These are phyloP conservation scores for Penicillium sp. DNA, from an alignment of 2,329 filamentous ascomycete species.

Conservation along the genomic window DNA sequence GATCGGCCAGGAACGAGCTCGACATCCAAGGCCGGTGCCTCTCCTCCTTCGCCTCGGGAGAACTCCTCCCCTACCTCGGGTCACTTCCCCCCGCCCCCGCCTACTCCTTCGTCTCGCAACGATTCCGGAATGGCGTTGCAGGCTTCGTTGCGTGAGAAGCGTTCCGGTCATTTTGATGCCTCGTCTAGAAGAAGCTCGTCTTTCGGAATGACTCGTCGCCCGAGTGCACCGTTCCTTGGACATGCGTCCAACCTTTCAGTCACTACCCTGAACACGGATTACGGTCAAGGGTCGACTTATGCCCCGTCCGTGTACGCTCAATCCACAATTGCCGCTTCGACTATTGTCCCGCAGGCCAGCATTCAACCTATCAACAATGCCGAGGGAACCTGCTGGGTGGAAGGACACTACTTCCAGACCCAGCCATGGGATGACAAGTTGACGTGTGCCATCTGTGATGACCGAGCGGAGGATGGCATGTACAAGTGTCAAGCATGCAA, in stretches of 20 bases:
- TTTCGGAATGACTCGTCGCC: conserved; percentile 69
- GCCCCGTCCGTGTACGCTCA: conserved; percentile 52
- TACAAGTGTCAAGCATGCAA: conserved; percentile 50
- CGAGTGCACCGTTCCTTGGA: conserved; percentile 70
- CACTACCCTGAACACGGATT: conserved; percentile 44
- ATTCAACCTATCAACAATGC: conserved; percentile 41
- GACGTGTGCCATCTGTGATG: conserved; percentile 50
- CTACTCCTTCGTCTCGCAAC: conserved; percentile 78
- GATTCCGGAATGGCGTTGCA: conserved; percentile 89
- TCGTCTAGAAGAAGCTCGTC: conserved; percentile 86
- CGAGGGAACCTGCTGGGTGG: conserved; percentile 45
- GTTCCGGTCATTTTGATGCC: conserved; percentile 87
- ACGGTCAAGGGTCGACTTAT: conserved; percentile 43
- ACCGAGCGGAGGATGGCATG: conserved; percentile 59
- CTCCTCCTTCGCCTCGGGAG: conserved; percentile 56
- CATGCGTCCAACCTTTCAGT: conserved; percentile 53
- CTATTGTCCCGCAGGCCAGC: conserved; percentile 47
- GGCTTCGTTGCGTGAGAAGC: conserved; percentile 84
- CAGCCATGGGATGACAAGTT: conserved; percentile 45
- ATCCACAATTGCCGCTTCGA: conserved; percentile 51
- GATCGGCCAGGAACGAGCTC: conserved; percentile 77
- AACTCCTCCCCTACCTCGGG: conserved; percentile 78
- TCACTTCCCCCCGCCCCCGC: conserved; percentile 72
- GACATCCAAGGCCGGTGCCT: conserved; percentile 47
- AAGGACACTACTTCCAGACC: conserved; percentile 50